phyloP scores from a whole-genome alignment of 305 asterid genomes.

The Caryopteris hybrid region DNA sequence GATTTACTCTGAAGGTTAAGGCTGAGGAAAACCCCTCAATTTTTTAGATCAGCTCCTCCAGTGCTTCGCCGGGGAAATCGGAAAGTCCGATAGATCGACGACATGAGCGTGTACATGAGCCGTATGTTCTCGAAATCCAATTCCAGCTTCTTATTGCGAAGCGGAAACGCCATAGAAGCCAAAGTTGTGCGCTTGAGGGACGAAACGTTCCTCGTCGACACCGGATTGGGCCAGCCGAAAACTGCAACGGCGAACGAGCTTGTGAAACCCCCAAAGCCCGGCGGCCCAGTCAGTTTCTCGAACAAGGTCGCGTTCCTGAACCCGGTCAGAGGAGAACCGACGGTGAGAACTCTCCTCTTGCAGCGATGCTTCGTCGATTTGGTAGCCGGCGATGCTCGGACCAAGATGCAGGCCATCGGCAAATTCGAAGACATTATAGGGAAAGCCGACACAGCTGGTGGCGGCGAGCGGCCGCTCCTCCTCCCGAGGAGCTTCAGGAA shows the following conservation, averaged over 20 bases:
- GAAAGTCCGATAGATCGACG: slow-evolving; percentile 1
- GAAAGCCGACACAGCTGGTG: slow-evolving; percentile 20
- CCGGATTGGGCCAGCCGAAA: slow-evolving; percentile 42
- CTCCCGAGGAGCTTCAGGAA: slow-evolving; percentile 50
- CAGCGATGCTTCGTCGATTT: slow-evolving; percentile 56
- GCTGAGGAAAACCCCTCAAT: too few species aligned
- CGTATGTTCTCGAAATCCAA: slow-evolving; percentile 42
- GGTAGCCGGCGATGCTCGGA: slow-evolving; percentile 36
- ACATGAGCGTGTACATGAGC: slow-evolving; percentile 47
- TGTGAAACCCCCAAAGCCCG: slow-evolving; percentile 14
- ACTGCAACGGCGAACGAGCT: slow-evolving; percentile 38
- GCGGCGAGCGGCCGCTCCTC: slow-evolving; percentile 42
- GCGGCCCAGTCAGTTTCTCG: slow-evolving; percentile 25
- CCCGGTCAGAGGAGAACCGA: slow-evolving; percentile 24
- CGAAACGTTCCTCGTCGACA: slow-evolving; percentile 38
- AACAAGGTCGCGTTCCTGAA: slow-evolving; percentile 33
- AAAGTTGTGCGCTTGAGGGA: slow-evolving; percentile 34
- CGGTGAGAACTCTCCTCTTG: slow-evolving; percentile 25
- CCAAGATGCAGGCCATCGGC: slow-evolving; percentile 34
- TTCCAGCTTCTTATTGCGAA: slow-evolving; percentile 42
- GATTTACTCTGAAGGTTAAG: too few species aligned
- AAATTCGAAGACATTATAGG: slow-evolving; percentile 40
- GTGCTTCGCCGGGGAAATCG: not conserved
- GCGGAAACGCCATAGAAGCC: slow-evolving; percentile 40
- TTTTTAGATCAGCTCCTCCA: too few species aligned